Evolutionary conservation across 2,329 filamentous ascomycete genomes (phyloP).

Genomic region (Pseudocercospora fijiensis): DNA sequence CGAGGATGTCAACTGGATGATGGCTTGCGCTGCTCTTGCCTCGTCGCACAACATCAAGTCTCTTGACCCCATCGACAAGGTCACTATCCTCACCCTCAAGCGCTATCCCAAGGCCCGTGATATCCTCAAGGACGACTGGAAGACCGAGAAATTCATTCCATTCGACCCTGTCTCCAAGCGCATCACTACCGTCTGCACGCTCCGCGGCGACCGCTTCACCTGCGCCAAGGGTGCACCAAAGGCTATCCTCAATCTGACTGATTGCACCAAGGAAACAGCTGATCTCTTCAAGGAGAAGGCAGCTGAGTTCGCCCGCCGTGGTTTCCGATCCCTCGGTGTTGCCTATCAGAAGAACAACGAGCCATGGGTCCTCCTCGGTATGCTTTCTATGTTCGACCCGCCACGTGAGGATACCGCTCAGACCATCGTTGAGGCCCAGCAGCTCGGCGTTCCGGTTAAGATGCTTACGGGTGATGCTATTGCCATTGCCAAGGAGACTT

Average conservation of each 20-base stretch:
- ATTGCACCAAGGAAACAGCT: conserved; percentile 65
- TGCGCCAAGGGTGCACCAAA: conserved; percentile 78
- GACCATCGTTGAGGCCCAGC: conserved; percentile 73
- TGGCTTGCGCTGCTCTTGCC: conserved; percentile 73
- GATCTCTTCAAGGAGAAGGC: conserved; percentile 70
- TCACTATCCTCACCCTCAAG: conserved; percentile 73
- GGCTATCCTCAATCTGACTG: conserved; percentile 67
- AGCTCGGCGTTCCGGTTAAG: conserved; percentile 75
- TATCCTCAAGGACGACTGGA: conserved; percentile 72
- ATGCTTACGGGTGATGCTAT: conserved; percentile 81
- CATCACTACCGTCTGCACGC: conserved; percentile 68
- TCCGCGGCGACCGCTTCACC: conserved; percentile 68
- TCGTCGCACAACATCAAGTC: conserved; percentile 78
- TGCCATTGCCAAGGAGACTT: conserved; percentile 77
- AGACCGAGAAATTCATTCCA: conserved; percentile 73
- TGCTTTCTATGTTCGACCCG: conserved; percentile 78
- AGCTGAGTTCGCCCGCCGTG: conserved; percentile 72
- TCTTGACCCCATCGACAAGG: conserved; percentile 76
- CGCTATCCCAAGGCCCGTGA: conserved; percentile 75
- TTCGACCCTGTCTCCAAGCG: conserved; percentile 80
- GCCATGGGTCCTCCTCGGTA: conserved; percentile 70
- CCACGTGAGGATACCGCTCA: conserved; percentile 76
- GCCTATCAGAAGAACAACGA: conserved; percentile 75
- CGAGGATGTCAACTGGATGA: conserved; percentile 80
- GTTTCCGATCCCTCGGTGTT: conserved; percentile 78